These are phyloP conservation scores for Diaporthe caulivora DNA, from an alignment of 2,329 filamentous ascomycete species.

Conservation along the genomic window DNA sequence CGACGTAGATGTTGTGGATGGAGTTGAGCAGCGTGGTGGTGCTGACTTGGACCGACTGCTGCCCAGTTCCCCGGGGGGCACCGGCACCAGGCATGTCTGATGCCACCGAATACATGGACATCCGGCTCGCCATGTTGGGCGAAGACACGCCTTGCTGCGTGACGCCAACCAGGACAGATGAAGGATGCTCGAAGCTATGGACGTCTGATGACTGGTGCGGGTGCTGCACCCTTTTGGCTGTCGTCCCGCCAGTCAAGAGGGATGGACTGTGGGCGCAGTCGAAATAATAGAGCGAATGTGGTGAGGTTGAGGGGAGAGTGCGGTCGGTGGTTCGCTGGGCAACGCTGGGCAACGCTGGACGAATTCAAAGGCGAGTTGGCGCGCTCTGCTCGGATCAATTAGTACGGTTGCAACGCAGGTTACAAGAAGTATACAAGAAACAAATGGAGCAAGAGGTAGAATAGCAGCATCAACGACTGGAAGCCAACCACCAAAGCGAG, in stretches of 20 bases:
- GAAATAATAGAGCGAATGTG: slow-evolving; percentile 16
- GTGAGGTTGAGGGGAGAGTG: slow-evolving; percentile 35
- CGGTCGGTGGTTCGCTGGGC: slow-evolving; percentile 45
- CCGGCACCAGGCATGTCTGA: slow-evolving; percentile 72
- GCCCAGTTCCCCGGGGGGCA: slow-evolving; percentile 66
- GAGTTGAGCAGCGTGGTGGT: slow-evolving; percentile 94
- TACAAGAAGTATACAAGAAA: slow-evolving; percentile 34
- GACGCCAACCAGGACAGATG: slow-evolving; percentile 51
- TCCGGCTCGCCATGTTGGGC: slow-evolving; percentile 70
- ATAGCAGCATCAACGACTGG: slow-evolving; percentile 52
- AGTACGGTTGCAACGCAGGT: slow-evolving; percentile 13
- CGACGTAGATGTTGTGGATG: slow-evolving; percentile 88
- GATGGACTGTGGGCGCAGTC: slow-evolving; percentile 30
- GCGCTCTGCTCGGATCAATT: slow-evolving; percentile 38
- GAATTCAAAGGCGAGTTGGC: slow-evolving; percentile 28
- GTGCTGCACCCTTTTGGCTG: slow-evolving; percentile 9
- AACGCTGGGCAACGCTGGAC: slow-evolving; percentile 43
- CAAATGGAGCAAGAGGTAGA: slow-evolving; percentile 40
- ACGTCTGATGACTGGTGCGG: slow-evolving; percentile 26
- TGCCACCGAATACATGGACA: slow-evolving; percentile 77
- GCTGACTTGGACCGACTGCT: slow-evolving; percentile 84
- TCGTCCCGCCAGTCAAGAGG: slow-evolving; percentile 33
- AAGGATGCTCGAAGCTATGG: slow-evolving; percentile 43
- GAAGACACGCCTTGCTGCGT: slow-evolving; percentile 43
- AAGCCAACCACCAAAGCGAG: slow-evolving; percentile 67